These are phyloP conservation scores for Paramecium biaurelia DNA, from an alignment of 73 alveolate species.

Conservation along the genomic window DNA sequence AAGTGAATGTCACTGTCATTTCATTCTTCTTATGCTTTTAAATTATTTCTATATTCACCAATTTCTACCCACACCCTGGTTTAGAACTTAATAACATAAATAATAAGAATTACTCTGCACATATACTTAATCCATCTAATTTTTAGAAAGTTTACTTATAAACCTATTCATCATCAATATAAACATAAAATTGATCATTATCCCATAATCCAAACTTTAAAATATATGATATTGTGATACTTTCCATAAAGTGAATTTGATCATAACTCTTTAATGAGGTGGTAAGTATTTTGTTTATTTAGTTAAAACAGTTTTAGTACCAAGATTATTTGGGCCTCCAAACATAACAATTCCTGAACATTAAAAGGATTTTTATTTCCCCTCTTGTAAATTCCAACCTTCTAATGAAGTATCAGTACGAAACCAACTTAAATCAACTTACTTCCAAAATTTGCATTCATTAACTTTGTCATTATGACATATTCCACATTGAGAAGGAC, in stretches of 20 bases:
- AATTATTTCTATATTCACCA: neutral
- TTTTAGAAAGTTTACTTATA: neutral
- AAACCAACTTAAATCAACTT: constrained; percentile 27
- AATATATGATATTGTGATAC: neutral
- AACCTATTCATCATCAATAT: neutral
- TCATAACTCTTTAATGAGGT: constrained; percentile 13
- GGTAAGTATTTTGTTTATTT: neutral
- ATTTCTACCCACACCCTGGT: constrained; percentile 25
- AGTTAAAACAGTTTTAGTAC: neutral
- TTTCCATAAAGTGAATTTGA: constrained; percentile 25
- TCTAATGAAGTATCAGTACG: neutral
- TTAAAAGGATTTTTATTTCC: neutral
- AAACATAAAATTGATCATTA: neutral
- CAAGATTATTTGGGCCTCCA: constrained; percentile 27
- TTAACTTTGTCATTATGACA: constrained; percentile 37
- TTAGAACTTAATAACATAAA: neutral
- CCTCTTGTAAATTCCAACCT: constrained; percentile 26
- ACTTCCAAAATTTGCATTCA: constrained; percentile 38
- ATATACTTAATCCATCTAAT: neutral
- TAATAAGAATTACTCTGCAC: constrained; percentile 4
- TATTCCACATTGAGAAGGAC: constrained; percentile 42
- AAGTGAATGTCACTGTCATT: neutral
- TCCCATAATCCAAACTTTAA: constrained; percentile 21
- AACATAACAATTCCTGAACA: constrained; percentile 42
- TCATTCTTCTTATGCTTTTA: neutral